Evolutionary conservation across 176 grass and related monocot genomes (phyloP).

Genomic region (Canna indica): DNA sequence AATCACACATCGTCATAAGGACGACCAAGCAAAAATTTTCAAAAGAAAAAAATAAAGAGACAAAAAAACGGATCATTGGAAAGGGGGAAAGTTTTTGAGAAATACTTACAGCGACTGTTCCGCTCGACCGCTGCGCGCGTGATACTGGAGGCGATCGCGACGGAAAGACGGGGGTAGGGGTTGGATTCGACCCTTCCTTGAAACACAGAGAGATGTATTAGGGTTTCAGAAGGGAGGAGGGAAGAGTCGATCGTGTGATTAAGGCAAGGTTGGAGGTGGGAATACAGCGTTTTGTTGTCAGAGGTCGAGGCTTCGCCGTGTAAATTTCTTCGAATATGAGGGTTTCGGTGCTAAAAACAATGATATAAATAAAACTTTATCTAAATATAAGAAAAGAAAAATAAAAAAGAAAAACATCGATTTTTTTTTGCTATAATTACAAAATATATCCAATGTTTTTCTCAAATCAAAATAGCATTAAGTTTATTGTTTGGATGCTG

Average conservation of each 20-base stretch:
- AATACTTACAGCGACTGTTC: neutral
- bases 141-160: neutral
- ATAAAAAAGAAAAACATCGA: neutral
- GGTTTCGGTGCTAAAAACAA: neutral
- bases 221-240: neutral
- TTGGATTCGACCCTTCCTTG: neutral
- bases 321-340: neutral
- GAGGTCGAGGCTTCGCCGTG: neutral
- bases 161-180: neutral
- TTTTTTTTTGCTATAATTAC: too few relatives aligned
- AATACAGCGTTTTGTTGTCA: neutral
- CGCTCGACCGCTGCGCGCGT: neutral
- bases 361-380: too few relatives aligned
- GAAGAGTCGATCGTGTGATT: neutral
- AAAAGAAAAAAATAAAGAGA: neutral
- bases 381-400: too few relatives aligned
- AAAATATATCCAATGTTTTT: too few relatives aligned
- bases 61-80: neutral
- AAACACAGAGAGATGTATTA: neutral
- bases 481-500: too few relatives aligned
- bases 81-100: neutral
- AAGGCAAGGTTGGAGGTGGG: neutral
- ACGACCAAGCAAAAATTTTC: neutral
- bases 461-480: too few relatives aligned
- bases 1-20: neutral